Conservation (phyloP, 1,139 yeast genomes). For the Tardiomyces blankii region DNA sequence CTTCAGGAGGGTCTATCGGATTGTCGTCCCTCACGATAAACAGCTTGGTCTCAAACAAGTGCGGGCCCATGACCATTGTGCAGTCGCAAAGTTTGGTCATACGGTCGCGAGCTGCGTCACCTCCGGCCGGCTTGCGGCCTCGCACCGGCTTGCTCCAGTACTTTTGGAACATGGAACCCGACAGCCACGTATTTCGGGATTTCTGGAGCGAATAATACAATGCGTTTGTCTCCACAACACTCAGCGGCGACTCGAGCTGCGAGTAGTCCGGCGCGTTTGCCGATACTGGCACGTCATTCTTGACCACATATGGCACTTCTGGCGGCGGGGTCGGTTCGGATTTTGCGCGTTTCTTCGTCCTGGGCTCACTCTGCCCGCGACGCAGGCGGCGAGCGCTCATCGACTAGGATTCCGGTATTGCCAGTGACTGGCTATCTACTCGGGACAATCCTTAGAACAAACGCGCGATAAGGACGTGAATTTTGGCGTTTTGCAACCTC, state of each 20-base stretch:
- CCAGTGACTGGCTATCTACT: too few relatives aligned
- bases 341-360: neutral
- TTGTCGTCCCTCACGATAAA: conserved; percentile 71
- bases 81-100: conserved; percentile 87
- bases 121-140: conserved; percentile 41
- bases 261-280: conserved; percentile 49
- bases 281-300: conserved; percentile 65
- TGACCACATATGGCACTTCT: conserved; percentile 55
- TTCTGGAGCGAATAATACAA: conserved; percentile 50
- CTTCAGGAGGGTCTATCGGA: conserved; percentile 12
- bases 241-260: conserved; percentile 51
- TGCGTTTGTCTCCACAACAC: conserved; percentile 57
- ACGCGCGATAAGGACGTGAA: too few relatives aligned
- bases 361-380: neutral
- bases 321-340: conserved; percentile 18
- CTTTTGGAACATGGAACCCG: conserved; percentile 63
- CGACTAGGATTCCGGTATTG: too few relatives aligned
- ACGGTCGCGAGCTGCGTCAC: conserved; percentile 56
- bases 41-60: conserved; percentile 60
- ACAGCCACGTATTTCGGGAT: conserved; percentile 64
- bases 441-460: too few relatives aligned
- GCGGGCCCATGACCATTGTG: conserved; percentile 68
- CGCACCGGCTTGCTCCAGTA: conserved; percentile 59
- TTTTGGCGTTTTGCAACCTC: too few relatives aligned
- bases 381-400: neutral